These are phyloP conservation scores for Penicillium sp. DNA, from an alignment of 2,329 filamentous ascomycete species.

Conservation along the genomic window DNA sequence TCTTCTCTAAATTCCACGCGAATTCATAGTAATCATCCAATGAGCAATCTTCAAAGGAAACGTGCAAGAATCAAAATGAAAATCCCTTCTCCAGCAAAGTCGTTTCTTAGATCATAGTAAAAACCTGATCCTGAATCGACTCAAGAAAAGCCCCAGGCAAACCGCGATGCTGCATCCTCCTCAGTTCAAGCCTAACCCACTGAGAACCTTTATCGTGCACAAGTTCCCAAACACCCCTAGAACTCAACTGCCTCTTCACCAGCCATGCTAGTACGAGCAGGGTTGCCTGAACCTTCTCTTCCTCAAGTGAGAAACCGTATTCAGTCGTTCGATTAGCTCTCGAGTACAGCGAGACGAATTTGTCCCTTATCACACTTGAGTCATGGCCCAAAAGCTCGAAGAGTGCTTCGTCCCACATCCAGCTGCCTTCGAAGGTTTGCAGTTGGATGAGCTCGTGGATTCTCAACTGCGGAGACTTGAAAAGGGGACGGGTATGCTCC, in stretches of 20 bases:
- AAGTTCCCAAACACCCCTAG: slow-evolving; percentile 15
- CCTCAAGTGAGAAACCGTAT: not conserved
- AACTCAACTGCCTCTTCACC: not conserved
- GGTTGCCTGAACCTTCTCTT: slow-evolving; percentile 11
- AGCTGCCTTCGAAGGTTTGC: slow-evolving; percentile 58
- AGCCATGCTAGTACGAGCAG: slow-evolving; percentile 15
- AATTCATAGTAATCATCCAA: not conserved
- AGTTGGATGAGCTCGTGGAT: slow-evolving; percentile 48
- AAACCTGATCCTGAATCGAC: not conserved
- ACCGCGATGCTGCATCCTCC: not conserved
- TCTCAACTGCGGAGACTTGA: not conserved
- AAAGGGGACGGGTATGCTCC: too few relatives aligned
- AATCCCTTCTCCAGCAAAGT: not conserved
- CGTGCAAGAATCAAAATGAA: not conserved
- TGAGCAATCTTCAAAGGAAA: not conserved
- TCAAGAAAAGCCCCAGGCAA: not conserved
- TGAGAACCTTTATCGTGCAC: slow-evolving; percentile 15
- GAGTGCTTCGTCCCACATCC: slow-evolving; percentile 39
- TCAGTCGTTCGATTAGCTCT: not conserved
- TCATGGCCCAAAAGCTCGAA: slow-evolving; percentile 19
- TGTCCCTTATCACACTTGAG: not conserved
- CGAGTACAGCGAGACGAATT: not conserved
- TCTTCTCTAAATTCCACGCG: not conserved
- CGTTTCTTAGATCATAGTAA: not conserved
- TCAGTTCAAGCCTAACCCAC: slow-evolving; percentile 7